Evolutionary conservation across 2,329 filamentous ascomycete genomes (phyloP), one percentile per base, ranked within the genome.

Genomic region (Aspergillus quadricinctus): DNA sequence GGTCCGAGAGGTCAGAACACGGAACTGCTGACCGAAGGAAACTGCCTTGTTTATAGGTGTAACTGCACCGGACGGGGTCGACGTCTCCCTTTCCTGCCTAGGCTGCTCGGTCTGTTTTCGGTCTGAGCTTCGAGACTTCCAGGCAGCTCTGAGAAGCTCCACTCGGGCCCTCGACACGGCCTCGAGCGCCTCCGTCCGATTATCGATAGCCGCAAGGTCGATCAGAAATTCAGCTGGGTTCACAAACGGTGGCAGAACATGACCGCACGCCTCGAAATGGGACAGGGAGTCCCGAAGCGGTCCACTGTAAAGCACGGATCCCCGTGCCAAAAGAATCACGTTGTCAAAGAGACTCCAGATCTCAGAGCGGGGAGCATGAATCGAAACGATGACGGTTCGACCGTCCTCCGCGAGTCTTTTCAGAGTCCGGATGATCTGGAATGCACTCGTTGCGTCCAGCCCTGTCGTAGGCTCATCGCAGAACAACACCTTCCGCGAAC

Each of bases 291-390:
- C 78, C 3, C 77, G 71, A 27, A 81, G 79, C 0, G 77, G 73
- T 0, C 88, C 89, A 23, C 85, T 86, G 64, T 88, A 92, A 0
- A 91, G 82, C 0, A 86, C 83, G 35, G 81, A 82, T 0, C 89
- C 89, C 62, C 80, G 81, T 1, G 87, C 85, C 3, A 92, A 70
- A 11, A 92, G 78, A 9, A 91, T 77, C 7, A 92, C 77, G 57
- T 85, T 84, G 69, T 92, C 88, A 65, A 92, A 89, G 17, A 91
- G 78, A 31, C 83, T 81, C 88, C 88, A 92, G 14, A 92, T 92
- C 68, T 92, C 89, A 0, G 88, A 90, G 21, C 89, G 80, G 21
- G 89, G 89, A 60, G 90, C 87, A 68, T 92, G 89, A 37, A 92
- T 89, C 0, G 88, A 90, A 0, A 86, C 86, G 14, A 92, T 82